phyloP scores from a whole-genome alignment of 2,329 filamentous ascomycete species.

The Exophiala bonariae region DNA sequence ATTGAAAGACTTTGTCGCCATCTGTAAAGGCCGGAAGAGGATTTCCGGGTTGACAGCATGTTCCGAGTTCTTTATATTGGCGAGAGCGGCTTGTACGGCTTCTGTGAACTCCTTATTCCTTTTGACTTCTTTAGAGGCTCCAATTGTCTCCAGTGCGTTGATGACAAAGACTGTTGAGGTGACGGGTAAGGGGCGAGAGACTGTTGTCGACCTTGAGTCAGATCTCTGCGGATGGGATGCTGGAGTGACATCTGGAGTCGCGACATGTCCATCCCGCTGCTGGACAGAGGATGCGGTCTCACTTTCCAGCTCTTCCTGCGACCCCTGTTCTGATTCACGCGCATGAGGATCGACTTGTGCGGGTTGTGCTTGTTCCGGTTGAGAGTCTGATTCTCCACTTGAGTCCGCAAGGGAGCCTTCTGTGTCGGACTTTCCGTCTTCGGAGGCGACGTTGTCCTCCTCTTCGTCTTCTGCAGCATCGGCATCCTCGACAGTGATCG shows the following conservation, averaged over 20 bases:
- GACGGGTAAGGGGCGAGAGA: constrained; percentile 62
- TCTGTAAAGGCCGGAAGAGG: constrained; percentile 84
- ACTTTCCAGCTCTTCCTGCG: constrained; percentile 4
- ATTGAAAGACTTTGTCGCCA: constrained; percentile 84
- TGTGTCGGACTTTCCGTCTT: constrained; percentile 18
- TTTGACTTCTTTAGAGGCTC: constrained; percentile 84
- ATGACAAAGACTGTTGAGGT: constrained; percentile 96
- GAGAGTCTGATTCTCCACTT: constrained; percentile 12
- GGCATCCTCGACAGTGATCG: constrained; percentile 26
- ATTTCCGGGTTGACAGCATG: constrained; percentile 84
- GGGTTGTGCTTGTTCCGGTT: constrained; percentile 12
- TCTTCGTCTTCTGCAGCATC: constrained; percentile 25
- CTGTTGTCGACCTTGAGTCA: constrained; percentile 61
- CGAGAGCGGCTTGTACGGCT: constrained; percentile 75
- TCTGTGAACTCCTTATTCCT: constrained; percentile 83
- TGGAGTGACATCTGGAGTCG: neutral
- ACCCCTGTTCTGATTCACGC: neutral
- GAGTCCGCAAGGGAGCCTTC: constrained; percentile 15
- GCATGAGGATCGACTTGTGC: neutral
- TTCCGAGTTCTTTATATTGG: constrained; percentile 82
- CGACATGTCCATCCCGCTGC: constrained; percentile 28
- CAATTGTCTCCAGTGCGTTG: constrained; percentile 88
- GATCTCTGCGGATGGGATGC: constrained; percentile 44
- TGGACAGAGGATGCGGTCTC: constrained; percentile 22
- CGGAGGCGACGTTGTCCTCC: constrained; percentile 19